Percentiles rank a stretch among this genome's conserved stretches.
Evolutionary conservation across 2,329 filamentous ascomycete genomes (phyloP).

Genomic region (Botrytis sinoallii): DNA sequence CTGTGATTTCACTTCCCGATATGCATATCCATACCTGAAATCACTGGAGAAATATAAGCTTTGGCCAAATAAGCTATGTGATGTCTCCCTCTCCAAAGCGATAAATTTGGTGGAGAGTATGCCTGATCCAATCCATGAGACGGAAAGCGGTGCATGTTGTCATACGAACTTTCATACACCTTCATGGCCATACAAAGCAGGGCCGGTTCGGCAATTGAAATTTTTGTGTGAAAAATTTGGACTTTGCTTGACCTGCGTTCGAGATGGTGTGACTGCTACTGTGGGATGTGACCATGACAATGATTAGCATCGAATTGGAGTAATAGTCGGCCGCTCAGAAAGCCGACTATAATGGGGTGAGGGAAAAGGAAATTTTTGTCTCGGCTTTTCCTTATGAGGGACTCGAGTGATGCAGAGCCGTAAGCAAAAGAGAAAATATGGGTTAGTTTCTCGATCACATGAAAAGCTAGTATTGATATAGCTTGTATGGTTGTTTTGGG

Average conservation of each 20-base stretch:
- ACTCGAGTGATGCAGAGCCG: no score
- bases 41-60: not conserved
- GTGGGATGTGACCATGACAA: not conserved
- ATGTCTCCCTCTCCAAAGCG: constrained; percentile 9
- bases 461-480: no score
- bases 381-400: no score
- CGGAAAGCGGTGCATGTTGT: constrained; percentile 14
- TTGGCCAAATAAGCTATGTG: constrained; percentile 2
- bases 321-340: no score
- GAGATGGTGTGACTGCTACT: not conserved
- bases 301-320: not conserved
- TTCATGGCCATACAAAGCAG: constrained; percentile 17
- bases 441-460: no score
- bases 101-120: constrained; percentile 20
- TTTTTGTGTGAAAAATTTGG: constrained; percentile 15
- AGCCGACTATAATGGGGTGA: no score
- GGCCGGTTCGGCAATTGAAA: constrained; percentile 12
- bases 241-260: constrained; percentile 22
- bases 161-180: constrained; percentile 14
- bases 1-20: constrained; percentile 14
- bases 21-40: constrained; percentile 21
- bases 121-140: constrained; percentile 18
- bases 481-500: no score
- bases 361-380: no score
- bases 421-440: no score